Evolutionary conservation across 2,329 filamentous ascomycete species (phyloP).

Genomic region (Aureobasidium leucospermi): DNA sequence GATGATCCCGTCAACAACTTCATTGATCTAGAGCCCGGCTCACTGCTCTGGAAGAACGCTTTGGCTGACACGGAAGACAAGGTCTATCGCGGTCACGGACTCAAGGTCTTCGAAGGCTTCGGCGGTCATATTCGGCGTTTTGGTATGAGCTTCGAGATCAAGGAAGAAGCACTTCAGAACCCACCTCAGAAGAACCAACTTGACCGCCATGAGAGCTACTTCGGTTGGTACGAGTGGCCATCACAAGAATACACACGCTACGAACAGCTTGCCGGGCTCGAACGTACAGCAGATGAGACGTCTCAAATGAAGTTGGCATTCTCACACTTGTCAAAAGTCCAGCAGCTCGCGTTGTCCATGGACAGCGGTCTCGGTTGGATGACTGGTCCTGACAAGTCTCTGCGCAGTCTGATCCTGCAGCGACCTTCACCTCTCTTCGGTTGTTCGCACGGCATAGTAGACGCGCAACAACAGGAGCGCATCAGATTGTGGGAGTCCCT

Average conservation of each 20-base stretch:
- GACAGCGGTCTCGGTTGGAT: conserved; percentile 64
- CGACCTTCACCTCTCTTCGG: conserved; percentile 42
- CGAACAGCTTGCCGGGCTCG: conserved; percentile 51
- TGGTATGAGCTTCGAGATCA: conserved; percentile 62
- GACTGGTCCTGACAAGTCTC: conserved; percentile 51
- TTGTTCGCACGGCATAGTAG: conserved; percentile 28
- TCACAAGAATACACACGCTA: conserved; percentile 53
- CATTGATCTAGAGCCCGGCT: conserved; percentile 18
- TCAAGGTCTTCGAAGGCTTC: conserved; percentile 56
- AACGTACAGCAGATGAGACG: conserved; percentile 57
- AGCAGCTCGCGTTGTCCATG: conserved; percentile 59
- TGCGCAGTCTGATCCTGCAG: conserved; percentile 41
- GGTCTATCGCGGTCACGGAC: conserved; percentile 49
- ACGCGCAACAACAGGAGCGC: conserved; percentile 31
- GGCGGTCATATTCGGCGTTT: conserved; percentile 55
- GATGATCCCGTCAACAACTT: conserved; percentile 17
- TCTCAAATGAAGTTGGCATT: conserved; percentile 56
- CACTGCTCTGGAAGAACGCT: conserved; percentile 35
- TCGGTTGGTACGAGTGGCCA: conserved; percentile 61
- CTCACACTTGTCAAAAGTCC: conserved; percentile 46
- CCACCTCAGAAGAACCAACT: conserved; percentile 53
- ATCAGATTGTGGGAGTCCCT: conserved; percentile 30
- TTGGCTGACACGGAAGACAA: conserved; percentile 32
- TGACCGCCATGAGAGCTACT: conserved; percentile 50
- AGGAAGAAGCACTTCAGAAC: conserved; percentile 41